A percentile compares a stretch with the other conserved stretches of the same genome.
phyloP scores from a whole-genome alignment of 768 basidiomycete species.

The Boletus sp. region DNA sequence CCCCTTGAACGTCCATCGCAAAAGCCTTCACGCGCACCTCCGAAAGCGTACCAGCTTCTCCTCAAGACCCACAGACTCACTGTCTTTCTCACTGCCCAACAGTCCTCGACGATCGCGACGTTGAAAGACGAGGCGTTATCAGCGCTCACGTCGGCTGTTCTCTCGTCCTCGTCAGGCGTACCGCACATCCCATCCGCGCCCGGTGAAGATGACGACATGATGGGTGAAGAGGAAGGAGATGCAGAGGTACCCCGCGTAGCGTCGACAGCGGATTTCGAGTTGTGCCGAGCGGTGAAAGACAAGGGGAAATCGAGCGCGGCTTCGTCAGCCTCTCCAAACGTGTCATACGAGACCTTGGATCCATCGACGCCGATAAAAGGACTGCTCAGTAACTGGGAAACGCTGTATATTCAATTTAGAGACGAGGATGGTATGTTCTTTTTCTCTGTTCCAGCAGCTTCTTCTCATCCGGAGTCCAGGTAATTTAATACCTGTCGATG shows the following conservation, averaged over 20 bases:
- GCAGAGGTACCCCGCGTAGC: constrained; percentile 35
- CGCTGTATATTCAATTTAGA: constrained; percentile 65
- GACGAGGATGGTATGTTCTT: constrained; percentile 50
- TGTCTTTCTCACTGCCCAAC: constrained; percentile 55
- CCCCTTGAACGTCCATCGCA: neutral
- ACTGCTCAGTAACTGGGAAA: constrained; percentile 62
- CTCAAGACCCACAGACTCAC: constrained; percentile 74
- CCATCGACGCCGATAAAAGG: constrained; percentile 45
- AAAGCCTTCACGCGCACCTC: constrained; percentile 53
- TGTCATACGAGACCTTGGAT: constrained; percentile 49
- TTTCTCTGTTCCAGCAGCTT: neutral
- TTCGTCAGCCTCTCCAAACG: constrained; percentile 12
- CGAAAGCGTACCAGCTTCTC: constrained; percentile 66
- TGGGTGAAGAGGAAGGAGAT: constrained; percentile 6
- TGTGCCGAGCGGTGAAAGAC: constrained; percentile 54
- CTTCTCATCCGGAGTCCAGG: constrained; percentile 38
- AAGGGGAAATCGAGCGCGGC: constrained; percentile 45
- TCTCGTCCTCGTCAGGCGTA: constrained; percentile 23
- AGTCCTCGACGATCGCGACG: constrained; percentile 51
- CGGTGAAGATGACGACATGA: constrained; percentile 27
- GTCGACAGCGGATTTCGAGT: constrained; percentile 55
- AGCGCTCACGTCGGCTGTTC: constrained; percentile 54
- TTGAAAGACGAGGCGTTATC: constrained; percentile 63
- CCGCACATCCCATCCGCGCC: constrained; percentile 32
- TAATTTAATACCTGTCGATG: constrained; percentile 56